Evolutionary conservation across 129 eudicot genomes (phyloP).

Genomic region (Flaveria ramosissima): DNA sequence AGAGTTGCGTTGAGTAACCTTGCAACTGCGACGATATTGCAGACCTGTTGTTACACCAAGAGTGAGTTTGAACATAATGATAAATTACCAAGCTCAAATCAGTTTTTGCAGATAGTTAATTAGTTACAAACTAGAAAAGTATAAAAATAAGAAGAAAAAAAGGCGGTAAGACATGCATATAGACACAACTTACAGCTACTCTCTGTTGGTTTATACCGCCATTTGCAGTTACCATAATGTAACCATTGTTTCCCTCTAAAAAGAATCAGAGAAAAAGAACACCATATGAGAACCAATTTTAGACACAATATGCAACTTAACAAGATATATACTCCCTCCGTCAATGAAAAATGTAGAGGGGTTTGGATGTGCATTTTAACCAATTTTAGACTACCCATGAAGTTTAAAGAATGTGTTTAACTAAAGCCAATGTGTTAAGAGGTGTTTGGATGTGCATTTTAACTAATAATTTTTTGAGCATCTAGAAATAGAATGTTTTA

Average conservation of each 20-base stretch:
- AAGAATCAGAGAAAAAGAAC: background rate
- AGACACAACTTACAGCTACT: constrained; percentile 85
- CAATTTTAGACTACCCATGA: background rate
- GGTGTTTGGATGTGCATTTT: constrained; percentile 3
- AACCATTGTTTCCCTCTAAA: constrained; percentile 89
- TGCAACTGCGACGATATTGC: constrained; percentile 97
- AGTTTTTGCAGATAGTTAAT: constrained; percentile 6
- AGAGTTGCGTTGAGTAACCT: constrained; percentile 95
- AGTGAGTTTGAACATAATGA: constrained; percentile 25
- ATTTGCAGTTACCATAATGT: constrained; percentile 86
- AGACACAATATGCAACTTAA: background rate
- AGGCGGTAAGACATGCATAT: constrained; percentile 16
- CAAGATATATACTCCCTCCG: constrained; percentile 1
- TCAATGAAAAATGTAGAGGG: constrained; percentile 5
- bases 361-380: too few species aligned
- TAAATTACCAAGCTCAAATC: constrained; percentile 2
- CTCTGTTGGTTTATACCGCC: constrained; percentile 99
- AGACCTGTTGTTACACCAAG: constrained; percentile 59
- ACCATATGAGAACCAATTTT: constrained; percentile 14
- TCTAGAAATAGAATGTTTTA: background rate
- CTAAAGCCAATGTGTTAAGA: background rate
- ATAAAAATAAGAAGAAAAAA: background rate
- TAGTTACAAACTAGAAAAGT: background rate
- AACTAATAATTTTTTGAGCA: background rate
- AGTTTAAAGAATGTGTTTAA: background rate